phyloP scores from a whole-genome alignment of 495 filamentous ascomycete genomes.

The Entonaema liquescens region DNA sequence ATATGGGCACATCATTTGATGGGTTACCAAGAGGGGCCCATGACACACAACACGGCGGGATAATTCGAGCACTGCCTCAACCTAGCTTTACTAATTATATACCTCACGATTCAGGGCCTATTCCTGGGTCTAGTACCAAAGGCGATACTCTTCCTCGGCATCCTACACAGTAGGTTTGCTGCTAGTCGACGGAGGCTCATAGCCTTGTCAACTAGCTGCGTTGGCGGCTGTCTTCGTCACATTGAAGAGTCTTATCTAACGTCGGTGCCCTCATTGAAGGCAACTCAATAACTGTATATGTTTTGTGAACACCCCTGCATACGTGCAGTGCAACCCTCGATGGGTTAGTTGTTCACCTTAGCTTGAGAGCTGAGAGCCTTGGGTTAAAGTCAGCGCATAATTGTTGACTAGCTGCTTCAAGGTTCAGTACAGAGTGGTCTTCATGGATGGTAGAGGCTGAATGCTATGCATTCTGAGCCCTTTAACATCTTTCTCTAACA shows the following conservation, averaged over 20 bases:
- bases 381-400: neutral
- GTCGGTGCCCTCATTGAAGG: neutral
- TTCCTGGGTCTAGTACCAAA: slow-evolving; percentile 24
- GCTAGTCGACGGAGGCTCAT: neutral
- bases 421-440: slow-evolving; percentile 3
- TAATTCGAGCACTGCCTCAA: slow-evolving; percentile 34
- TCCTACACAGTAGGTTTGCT: slow-evolving; percentile 17
- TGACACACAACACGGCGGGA: slow-evolving; percentile 35
- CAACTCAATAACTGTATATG: neutral
- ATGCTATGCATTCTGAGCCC: neutral
- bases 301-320: neutral
- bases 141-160: slow-evolving; percentile 26
- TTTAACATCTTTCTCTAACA: neutral
- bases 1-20: slow-evolving; percentile 41
- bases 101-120: slow-evolving; percentile 24
- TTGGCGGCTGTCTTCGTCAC: neutral
- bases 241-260: neutral
- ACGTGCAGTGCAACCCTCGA: neutral
- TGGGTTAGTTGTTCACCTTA: neutral
- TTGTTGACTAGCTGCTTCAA: neutral
- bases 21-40: slow-evolving; percentile 40
- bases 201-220: slow-evolving; percentile 7
- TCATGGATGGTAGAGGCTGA: neutral
- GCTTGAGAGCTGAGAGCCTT: slow-evolving; percentile 2
- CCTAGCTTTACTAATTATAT: slow-evolving; percentile 27